Percentiles rank a stretch among this genome's conserved stretches.
phyloP scores from a whole-genome alignment of 768 basidiomycete genomes.

The Kwoniella shandongensis region DNA sequence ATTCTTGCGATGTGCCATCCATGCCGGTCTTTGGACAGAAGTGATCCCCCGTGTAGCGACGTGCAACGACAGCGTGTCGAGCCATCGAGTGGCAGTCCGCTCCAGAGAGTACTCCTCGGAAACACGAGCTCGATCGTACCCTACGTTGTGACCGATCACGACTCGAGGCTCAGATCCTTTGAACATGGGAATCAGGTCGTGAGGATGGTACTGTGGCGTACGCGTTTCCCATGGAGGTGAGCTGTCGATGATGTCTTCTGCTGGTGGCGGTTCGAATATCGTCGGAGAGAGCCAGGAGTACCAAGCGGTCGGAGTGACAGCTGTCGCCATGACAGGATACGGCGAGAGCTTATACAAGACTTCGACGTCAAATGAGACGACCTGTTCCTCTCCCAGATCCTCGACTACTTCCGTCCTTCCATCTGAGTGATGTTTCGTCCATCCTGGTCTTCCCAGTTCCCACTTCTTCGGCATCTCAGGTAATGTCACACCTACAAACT shows the following conservation, averaged over 20 bases:
- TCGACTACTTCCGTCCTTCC: slow-evolving; percentile 74
- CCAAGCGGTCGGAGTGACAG: slow-evolving; percentile 80
- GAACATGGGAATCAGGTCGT: slow-evolving; percentile 49
- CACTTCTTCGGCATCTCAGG: slow-evolving; percentile 66
- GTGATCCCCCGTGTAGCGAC: slow-evolving; percentile 92
- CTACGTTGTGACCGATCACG: slow-evolving; percentile 90
- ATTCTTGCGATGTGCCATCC: slow-evolving; percentile 79
- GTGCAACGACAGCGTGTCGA: slow-evolving; percentile 94
- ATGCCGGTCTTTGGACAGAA: slow-evolving; percentile 87
- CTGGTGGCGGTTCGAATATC: slow-evolving; percentile 37
- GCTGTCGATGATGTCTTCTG: not conserved
- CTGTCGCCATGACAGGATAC: slow-evolving; percentile 84
- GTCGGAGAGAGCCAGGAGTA: slow-evolving; percentile 90
- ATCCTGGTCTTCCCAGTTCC: slow-evolving; percentile 65
- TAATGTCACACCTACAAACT: slow-evolving; percentile 60
- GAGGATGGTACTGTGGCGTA: slow-evolving; percentile 24
- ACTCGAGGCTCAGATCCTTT: slow-evolving; percentile 54
- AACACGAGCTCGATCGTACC: slow-evolving; percentile 84
- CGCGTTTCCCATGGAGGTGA: slow-evolving; percentile 32
- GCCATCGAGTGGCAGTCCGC: slow-evolving; percentile 70
- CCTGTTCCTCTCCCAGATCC: slow-evolving; percentile 60
- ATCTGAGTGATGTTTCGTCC: slow-evolving; percentile 84
- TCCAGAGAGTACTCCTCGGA: slow-evolving; percentile 75
- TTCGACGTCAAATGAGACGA: slow-evolving; percentile 91
- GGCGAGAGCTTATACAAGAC: slow-evolving; percentile 72